A percentile compares a stretch with the other conserved stretches of the same genome.
Conservation (phyloP, 2,329 filamentous ascomycete species). For the Davidsoniella neocaledoniae region DNA sequence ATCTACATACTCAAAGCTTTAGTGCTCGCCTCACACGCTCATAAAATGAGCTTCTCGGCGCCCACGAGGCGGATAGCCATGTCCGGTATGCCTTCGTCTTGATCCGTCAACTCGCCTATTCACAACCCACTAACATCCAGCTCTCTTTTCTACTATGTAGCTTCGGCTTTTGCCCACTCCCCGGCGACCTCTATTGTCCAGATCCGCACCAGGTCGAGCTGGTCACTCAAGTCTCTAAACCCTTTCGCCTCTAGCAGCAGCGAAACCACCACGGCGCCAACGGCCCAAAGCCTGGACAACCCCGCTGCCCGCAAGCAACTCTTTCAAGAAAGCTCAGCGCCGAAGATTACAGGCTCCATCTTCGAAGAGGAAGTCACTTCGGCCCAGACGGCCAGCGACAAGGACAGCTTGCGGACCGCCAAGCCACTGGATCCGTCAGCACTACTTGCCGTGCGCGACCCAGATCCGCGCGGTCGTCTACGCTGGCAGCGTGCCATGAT, state of each 20-base stretch:
- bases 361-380: constrained; percentile 41
- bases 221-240: constrained; percentile 21
- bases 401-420: constrained; percentile 16
- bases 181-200: constrained; percentile 16
- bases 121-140: neutral
- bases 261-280: constrained; percentile 14
- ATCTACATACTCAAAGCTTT: too few species aligned
- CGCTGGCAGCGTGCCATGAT: constrained; percentile 76
- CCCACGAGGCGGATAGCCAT: constrained; percentile 14
- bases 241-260: constrained; percentile 11
- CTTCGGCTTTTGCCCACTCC: constrained; percentile 13
- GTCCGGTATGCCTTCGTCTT: constrained; percentile 11
- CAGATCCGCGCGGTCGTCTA: constrained; percentile 52
- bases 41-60: constrained; percentile 15
- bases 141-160: constrained; percentile 10
- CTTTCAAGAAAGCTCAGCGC: constrained; percentile 23
- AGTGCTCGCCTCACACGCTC: neutral
- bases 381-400: constrained; percentile 21
- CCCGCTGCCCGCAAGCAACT: constrained; percentile 27
- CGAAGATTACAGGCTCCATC: constrained; percentile 37
- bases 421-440: constrained; percentile 12
- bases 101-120: neutral
- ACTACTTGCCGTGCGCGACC: constrained; percentile 39
- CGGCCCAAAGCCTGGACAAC: constrained; percentile 24
- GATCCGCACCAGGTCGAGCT: constrained; percentile 24